Evolutionary conservation across 2,329 filamentous ascomycete genomes (phyloP).

Genomic region (Chaetomium strumarium): DNA sequence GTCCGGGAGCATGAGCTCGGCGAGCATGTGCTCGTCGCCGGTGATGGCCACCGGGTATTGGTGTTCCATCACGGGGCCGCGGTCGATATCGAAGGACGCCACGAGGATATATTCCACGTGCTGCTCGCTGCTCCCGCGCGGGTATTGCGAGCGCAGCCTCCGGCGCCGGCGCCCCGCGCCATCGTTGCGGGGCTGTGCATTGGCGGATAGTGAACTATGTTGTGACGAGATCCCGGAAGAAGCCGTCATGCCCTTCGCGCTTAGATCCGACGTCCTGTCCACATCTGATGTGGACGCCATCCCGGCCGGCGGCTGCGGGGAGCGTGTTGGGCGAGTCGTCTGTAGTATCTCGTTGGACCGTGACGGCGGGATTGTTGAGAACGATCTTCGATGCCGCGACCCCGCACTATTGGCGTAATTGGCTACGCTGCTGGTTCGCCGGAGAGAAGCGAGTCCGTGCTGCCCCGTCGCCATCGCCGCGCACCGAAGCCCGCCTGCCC

Average conservation of each 20-base stretch:
- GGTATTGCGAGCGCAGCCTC: constrained; percentile 68
- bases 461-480: constrained; percentile 18
- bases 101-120: constrained; percentile 99
- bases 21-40: constrained; percentile 95
- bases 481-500: too few species aligned
- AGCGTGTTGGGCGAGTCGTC: constrained; percentile 47
- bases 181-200: constrained; percentile 41
- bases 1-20: constrained; percentile 96
- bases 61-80: constrained; percentile 95
- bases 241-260: constrained; percentile 54
- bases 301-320: constrained; percentile 41
- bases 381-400: constrained; percentile 46
- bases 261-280: constrained; percentile 53
- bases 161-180: constrained; percentile 45
- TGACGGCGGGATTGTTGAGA: constrained; percentile 58
- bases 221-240: constrained; percentile 51
- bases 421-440: constrained; percentile 36
- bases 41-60: constrained; percentile 94
- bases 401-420: constrained; percentile 24
- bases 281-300: constrained; percentile 41
- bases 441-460: constrained; percentile 38
- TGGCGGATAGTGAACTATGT: constrained; percentile 52
- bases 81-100: constrained; percentile 94
- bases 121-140: constrained; percentile 68
- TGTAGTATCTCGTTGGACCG: constrained; percentile 53